Evolutionary conservation across 176 grass and related monocot species (phyloP), one percentile per base, ranked within the genome.

Genomic region (Eremochloa ophiuroides): DNA sequence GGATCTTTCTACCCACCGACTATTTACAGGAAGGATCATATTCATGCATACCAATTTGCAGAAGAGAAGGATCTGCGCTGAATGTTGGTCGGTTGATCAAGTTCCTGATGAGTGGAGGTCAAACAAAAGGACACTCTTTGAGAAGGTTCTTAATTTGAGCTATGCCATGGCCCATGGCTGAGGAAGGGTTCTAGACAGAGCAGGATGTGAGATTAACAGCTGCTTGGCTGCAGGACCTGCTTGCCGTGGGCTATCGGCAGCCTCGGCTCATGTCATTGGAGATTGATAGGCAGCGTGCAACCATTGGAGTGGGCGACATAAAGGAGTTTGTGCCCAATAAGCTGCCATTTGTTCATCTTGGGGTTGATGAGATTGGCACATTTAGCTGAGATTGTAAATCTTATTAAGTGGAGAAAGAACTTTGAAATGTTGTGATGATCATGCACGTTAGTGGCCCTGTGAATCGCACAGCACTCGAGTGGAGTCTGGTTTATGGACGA

Each of bases 331-430:
- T 93, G 71, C 97, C 97, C n/a, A 99, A 93, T 88, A 99, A 96
- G 83, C 55, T 99, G 6, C 91, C 97, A 28, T 99, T 93, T 27
- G 88, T 99, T 42, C 97, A 99, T 64, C 91, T 99, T 39, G 97
- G 97, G 4, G 97, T 99, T 20, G 97, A 99, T 82, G 97, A 99
- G 83, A 93, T 85, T 38, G 97, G 93, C 34, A 86, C 86, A 26
- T 93, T 99, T 77, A 99, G 92, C 80, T 99, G 97, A 99, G 74
- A 99, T 99, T 87, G 93, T 93, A 27, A 99, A 99, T 77, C 89
- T 99, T 44, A 96, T 99, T 75, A 92, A 92, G 74, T 99, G 97
- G 97, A 93, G 93, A 77, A 99, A 99, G 73, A 84, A 96, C 69
- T 99, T 99, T 37, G 97, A 8, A 96, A 99, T 87, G 85, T 99